phyloP scores from a whole-genome alignment of 2,329 filamentous ascomycete genomes.

The Dryadomyces quercivorus region DNA sequence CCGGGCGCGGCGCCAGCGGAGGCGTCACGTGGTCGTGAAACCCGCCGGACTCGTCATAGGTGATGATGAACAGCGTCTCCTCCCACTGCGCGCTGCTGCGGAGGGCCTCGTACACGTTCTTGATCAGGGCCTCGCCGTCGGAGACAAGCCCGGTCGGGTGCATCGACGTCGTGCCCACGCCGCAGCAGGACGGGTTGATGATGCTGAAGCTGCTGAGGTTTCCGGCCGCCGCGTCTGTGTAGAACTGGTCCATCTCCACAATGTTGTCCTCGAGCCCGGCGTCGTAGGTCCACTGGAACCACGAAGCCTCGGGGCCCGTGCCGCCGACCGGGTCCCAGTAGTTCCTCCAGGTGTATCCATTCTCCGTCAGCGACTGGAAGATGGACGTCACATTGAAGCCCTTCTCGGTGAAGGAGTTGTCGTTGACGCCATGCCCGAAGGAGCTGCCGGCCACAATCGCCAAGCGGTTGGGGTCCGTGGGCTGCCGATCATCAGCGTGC shows the following conservation, averaged over 20 bases:
- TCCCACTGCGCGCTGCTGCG: constrained; percentile 32
- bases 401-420: constrained; percentile 14
- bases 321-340: constrained; percentile 24
- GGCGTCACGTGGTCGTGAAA: constrained; percentile 34
- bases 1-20: constrained; percentile 25
- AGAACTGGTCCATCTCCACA: constrained; percentile 25
- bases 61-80: constrained; percentile 31
- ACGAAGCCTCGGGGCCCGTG: constrained; percentile 27
- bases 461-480: constrained; percentile 29
- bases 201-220: constrained; percentile 31
- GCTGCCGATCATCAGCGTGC: constrained; percentile 11
- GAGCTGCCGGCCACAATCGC: constrained; percentile 19
- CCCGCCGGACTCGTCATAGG: constrained; percentile 34
- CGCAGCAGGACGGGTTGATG: constrained; percentile 38
- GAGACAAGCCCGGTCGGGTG: constrained; percentile 31
- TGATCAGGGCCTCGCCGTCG: constrained; percentile 30
- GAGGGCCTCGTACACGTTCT: constrained; percentile 31
- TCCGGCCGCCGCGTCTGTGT: constrained; percentile 29
- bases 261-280: constrained; percentile 21
- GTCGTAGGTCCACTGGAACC: constrained; percentile 28
- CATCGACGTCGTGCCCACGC: constrained; percentile 28
- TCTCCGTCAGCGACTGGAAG: constrained; percentile 28
- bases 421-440: constrained; percentile 19
- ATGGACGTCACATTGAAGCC: constrained; percentile 21
- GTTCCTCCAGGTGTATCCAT: constrained; percentile 30